These are phyloP conservation scores for Globisporangium yorkense DNA, from an alignment of 352 stramenopile genomes.

Conservation along the genomic window DNA sequence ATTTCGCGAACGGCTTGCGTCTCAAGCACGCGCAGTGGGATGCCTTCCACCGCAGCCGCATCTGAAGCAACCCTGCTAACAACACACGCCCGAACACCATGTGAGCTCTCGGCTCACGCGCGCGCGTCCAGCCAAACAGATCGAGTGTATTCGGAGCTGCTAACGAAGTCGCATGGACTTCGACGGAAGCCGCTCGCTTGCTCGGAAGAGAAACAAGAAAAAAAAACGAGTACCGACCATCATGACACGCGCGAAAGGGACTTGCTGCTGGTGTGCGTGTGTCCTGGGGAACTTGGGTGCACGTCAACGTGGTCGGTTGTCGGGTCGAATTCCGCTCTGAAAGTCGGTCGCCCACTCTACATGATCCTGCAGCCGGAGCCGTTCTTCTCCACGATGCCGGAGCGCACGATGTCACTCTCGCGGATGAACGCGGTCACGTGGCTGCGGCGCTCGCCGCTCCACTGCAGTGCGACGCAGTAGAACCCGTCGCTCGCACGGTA, in stretches of 20 bases:
- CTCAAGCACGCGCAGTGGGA: slow-evolving; percentile 57
- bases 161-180: too few relatives aligned
- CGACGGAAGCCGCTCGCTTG: too few relatives aligned
- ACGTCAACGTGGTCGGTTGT: too few relatives aligned
- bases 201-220: too few relatives aligned
- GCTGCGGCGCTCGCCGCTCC: slow-evolving; percentile 38
- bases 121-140: slow-evolving; percentile 2
- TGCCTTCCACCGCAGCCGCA: slow-evolving; percentile 23
- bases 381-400: slow-evolving; percentile 48
- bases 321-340: too few relatives aligned
- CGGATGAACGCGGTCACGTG: slow-evolving; percentile 65
- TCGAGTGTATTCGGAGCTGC: neutral
- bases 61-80: neutral
- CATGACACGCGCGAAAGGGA: too few relatives aligned
- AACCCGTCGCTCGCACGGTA: slow-evolving; percentile 55
- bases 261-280: too few relatives aligned
- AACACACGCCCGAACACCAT: too few relatives aligned
- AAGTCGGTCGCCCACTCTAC: slow-evolving; percentile 22
- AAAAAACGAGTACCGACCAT: too few relatives aligned
- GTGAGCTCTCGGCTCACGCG: too few relatives aligned
- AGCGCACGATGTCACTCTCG: slow-evolving; percentile 43
- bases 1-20: slow-evolving; percentile 80
- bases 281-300: too few relatives aligned
- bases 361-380: slow-evolving; percentile 64
- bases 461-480: slow-evolving; percentile 70